A percentile compares a stretch with the other conserved stretches of the same genome.
Conservation (phyloP, 2,329 filamentous ascomycete genomes). For the Penicillium polonicum region DNA sequence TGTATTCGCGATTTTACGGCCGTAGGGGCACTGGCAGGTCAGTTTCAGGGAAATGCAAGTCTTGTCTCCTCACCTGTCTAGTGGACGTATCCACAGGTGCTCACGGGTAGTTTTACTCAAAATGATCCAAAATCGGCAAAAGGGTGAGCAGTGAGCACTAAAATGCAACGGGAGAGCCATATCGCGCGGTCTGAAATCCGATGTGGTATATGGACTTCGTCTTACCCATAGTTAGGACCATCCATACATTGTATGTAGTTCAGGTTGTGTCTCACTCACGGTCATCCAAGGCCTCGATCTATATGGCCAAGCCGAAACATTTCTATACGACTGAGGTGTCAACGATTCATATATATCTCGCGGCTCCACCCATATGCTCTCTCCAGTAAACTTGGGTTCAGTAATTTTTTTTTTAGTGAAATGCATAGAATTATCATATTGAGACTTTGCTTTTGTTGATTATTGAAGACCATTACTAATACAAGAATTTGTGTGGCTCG, state of each 20-base stretch:
- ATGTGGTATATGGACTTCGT: background rate
- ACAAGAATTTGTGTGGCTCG: slow-evolving; percentile 6
- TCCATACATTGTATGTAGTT: background rate
- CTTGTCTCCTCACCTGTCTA: too few relatives aligned
- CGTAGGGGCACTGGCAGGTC: too few relatives aligned
- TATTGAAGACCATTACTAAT: slow-evolving; percentile 12
- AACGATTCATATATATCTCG: background rate
- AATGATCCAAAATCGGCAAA: too few relatives aligned
- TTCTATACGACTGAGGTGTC: background rate
- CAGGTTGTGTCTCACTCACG: background rate
- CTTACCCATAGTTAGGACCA: background rate
- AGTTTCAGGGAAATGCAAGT: too few relatives aligned
- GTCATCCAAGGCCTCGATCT: background rate
- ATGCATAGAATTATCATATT: background rate
- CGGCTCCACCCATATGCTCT: background rate
- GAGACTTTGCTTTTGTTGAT: background rate
- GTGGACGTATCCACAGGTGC: too few relatives aligned
- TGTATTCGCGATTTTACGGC: too few relatives aligned
- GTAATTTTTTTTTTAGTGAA: background rate
- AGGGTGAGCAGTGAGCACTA: too few relatives aligned
- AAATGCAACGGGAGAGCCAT: too few relatives aligned
- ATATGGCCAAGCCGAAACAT: background rate
- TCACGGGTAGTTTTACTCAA: too few relatives aligned
- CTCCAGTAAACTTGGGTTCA: background rate
- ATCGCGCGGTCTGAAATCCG: background rate